Evolutionary conservation across 805 yeast genomes (phyloP).

Genomic region (Huiozyma naganishii): DNA sequence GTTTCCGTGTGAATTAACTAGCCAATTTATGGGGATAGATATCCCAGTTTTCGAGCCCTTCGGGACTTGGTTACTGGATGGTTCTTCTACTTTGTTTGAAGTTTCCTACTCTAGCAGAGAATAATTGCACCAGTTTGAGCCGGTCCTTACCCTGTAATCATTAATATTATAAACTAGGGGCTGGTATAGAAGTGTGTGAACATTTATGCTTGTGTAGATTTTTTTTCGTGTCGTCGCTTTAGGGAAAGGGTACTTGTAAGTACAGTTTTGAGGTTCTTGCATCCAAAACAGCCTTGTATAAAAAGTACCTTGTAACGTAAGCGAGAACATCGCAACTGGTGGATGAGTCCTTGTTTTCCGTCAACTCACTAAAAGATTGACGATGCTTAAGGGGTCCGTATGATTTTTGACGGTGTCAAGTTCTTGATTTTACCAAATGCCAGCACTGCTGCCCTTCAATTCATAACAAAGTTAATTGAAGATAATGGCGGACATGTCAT

Average conservation of each 20-base stretch:
- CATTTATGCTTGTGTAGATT: slow-evolving; percentile 5
- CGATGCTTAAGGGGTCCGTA: not conserved
- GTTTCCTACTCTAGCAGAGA: slow-evolving; percentile 12
- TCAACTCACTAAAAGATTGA: no score
- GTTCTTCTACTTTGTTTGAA: no score
- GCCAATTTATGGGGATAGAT: no score
- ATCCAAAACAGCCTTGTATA: no score
- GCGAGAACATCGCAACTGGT: no score
- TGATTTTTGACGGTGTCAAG: slow-evolving; percentile 3
- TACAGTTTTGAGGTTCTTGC: no score
- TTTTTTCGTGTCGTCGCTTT: not conserved
- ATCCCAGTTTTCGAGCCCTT: no score
- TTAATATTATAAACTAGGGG: slow-evolving; percentile 10
- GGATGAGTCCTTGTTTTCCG: no score
- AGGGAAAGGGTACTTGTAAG: no score
- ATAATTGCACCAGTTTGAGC: slow-evolving; percentile 22
- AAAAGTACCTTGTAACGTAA: no score
- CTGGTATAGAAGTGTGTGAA: slow-evolving; percentile 28
- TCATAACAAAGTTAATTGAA: slow-evolving; percentile 10
- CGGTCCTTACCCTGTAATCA: slow-evolving; percentile 7
- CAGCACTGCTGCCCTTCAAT: slow-evolving; percentile 6
- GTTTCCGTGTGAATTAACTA: no score
- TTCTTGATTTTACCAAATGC: slow-evolving; percentile 17
- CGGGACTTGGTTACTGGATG: no score
- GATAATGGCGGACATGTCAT: slow-evolving; percentile 16